A percentile compares a stretch with the other conserved stretches of the same genome.
These are phyloP conservation scores for Cladosporium velox DNA, from an alignment of 2,329 filamentous ascomycete genomes.

Conservation along the genomic window DNA sequence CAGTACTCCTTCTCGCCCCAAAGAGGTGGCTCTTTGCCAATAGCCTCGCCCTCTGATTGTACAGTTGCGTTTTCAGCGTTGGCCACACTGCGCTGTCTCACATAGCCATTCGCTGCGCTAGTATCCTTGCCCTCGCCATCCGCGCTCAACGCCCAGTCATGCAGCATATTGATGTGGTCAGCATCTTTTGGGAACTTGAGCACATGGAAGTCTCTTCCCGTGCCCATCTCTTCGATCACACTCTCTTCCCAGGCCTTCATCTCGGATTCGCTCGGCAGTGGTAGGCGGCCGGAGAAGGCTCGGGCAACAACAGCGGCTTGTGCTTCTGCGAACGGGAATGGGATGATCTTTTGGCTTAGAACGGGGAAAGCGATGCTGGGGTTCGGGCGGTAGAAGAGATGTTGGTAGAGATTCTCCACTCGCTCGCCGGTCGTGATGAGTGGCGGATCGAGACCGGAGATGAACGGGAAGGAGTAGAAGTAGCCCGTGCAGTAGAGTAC, in stretches of 20 bases:
- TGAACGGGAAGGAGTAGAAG: slow-evolving; percentile 79
- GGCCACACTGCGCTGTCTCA: background rate
- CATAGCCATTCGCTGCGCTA: background rate
- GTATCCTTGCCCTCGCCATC: slow-evolving; percentile 30
- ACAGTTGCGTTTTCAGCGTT: background rate
- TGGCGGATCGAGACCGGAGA: slow-evolving; percentile 52
- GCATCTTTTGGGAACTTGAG: slow-evolving; percentile 64
- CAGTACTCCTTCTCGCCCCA: slow-evolving; percentile 75
- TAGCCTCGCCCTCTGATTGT: slow-evolving; percentile 31
- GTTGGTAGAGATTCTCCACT: slow-evolving; percentile 73
- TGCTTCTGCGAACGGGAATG: slow-evolving; percentile 77
- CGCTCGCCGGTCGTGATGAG: slow-evolving; percentile 69
- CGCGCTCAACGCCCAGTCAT: slow-evolving; percentile 61
- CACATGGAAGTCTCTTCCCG: slow-evolving; percentile 56
- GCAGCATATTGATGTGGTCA: slow-evolving; percentile 68
- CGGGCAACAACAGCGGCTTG: slow-evolving; percentile 77
- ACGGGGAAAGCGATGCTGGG: slow-evolving; percentile 78
- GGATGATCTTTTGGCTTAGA: slow-evolving; percentile 81
- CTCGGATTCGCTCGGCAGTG: slow-evolving; percentile 61
- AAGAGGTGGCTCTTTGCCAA: slow-evolving; percentile 66
- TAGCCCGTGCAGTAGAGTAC: slow-evolving; percentile 90
- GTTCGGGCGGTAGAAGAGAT: slow-evolving; percentile 73
- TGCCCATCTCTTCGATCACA: slow-evolving; percentile 43
- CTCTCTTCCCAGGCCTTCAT: slow-evolving; percentile 70
- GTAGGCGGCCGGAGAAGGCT: slow-evolving; percentile 71